Conservation (phyloP, 306 rosid genomes). For the Geum urbanum region DNA sequence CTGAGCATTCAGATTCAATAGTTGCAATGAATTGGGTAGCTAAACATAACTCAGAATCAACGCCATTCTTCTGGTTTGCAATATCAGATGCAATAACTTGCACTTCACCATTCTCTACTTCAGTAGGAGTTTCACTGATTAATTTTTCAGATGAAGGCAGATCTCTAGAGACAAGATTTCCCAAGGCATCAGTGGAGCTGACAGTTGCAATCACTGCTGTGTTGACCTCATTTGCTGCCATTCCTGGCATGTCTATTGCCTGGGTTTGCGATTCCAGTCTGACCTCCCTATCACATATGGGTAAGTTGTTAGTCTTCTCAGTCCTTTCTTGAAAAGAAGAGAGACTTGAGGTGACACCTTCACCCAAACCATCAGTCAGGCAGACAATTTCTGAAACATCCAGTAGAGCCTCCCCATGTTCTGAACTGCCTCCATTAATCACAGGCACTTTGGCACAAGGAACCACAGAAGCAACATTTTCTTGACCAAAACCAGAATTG, state of each 20-base stretch:
- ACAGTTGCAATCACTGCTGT: constrained; percentile 19
- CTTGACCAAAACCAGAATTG: constrained; percentile 33
- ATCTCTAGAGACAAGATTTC: constrained; percentile 21
- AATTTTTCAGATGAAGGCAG: constrained; percentile 30
- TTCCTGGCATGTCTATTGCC: constrained; percentile 22
- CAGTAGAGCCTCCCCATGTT: constrained; percentile 16
- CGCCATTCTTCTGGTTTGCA: constrained; percentile 39
- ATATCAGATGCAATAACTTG: constrained; percentile 18
- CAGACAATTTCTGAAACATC: constrained; percentile 21
- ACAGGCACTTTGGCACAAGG: constrained; percentile 23
- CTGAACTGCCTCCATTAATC: constrained; percentile 24
- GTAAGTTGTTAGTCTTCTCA: constrained; percentile 17
- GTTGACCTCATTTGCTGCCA: constrained; percentile 27
- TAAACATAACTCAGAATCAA: constrained; percentile 11
- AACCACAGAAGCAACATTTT: constrained; percentile 19
- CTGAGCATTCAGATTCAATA: constrained; percentile 6
- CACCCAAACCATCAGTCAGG: constrained; percentile 16
- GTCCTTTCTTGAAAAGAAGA: constrained; percentile 24
- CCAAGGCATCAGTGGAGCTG: constrained; percentile 14
- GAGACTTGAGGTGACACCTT: background rate
- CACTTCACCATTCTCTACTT: constrained; percentile 23
- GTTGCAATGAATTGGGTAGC: constrained; percentile 14
- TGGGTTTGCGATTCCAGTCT: background rate
- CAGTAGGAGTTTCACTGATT: constrained; percentile 17
- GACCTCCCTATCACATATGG: constrained; percentile 29